Evolutionary conservation across 148 eudicot genomes (phyloP).

Genomic region (Amaranthus cruentus): DNA sequence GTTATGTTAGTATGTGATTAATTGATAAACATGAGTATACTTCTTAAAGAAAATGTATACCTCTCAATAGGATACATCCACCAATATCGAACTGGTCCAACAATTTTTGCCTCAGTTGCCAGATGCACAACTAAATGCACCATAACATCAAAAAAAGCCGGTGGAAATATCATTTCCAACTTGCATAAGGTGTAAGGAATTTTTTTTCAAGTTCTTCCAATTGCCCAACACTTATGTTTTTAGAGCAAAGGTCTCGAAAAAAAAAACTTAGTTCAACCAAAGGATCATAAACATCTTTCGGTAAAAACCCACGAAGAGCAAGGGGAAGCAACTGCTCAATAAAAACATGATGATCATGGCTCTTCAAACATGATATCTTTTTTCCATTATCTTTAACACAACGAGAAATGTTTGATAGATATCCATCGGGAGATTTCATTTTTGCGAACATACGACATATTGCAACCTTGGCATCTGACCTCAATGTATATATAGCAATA

Average conservation of each 20-base stretch:
- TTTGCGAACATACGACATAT: too few species aligned
- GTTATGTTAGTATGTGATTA: too few species aligned
- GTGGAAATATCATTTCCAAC: neutral
- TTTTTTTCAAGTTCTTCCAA: neutral
- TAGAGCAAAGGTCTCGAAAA: neutral
- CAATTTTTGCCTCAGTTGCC: too few species aligned
- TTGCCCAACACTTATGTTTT: too few species aligned
- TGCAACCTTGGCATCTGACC: too few species aligned
- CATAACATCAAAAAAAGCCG: neutral
- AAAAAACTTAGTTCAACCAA: neutral
- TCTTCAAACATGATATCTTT: neutral
- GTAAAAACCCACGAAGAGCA: neutral
- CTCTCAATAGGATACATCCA: too few species aligned
- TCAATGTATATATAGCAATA: too few species aligned
- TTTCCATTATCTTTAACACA: too few species aligned
- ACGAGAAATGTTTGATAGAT: neutral
- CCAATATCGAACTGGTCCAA: too few species aligned
- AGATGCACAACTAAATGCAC: neutral
- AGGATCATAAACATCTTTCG: neutral
- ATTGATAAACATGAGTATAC: too few species aligned
- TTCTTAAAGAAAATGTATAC: too few species aligned
- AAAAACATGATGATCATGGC: slow-evolving; percentile 35
- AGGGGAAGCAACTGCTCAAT: neutral
- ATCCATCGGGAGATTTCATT: too few species aligned
- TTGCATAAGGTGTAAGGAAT: neutral